Evolutionary conservation across 2,329 filamentous ascomycete species (phyloP).

Genomic region (Alternaria atra): DNA sequence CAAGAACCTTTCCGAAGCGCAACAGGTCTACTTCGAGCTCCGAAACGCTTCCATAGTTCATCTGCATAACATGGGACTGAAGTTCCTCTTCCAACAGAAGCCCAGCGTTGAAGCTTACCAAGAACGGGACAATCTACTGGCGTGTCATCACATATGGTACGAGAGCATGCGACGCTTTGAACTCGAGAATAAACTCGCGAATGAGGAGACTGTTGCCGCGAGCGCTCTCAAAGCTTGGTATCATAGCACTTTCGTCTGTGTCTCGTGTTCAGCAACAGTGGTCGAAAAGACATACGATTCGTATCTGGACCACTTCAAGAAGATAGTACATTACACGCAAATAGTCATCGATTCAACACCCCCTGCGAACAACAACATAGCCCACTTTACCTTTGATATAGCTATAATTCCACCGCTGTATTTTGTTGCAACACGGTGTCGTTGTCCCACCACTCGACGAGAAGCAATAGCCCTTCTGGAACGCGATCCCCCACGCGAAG

Average conservation of each 20-base stretch:
- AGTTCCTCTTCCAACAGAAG: not conserved
- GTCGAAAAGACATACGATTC: conserved; percentile 24
- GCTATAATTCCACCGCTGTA: conserved; percentile 25
- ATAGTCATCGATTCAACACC: conserved; percentile 28
- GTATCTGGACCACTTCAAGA: conserved; percentile 27
- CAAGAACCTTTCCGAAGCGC: conserved; percentile 24
- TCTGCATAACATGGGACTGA: conserved; percentile 13
- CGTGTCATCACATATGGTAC: conserved; percentile 30
- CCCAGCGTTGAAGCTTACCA: conserved; percentile 9
- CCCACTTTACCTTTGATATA: conserved; percentile 34
- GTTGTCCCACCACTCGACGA: conserved; percentile 33
- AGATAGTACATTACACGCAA: conserved; percentile 26
- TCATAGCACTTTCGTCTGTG: conserved; percentile 18
- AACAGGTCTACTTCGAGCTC: conserved; percentile 29
- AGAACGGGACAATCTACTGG: conserved; percentile 18
- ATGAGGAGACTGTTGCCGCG: conserved; percentile 21
- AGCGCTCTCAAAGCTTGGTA: conserved; percentile 27
- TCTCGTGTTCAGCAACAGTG: conserved; percentile 19
- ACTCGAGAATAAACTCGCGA: conserved; percentile 5
- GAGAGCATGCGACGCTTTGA: conserved; percentile 10
- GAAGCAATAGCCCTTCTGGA: conserved; percentile 28
- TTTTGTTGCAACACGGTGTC: conserved; percentile 25
- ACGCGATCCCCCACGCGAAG: conserved; percentile 31
- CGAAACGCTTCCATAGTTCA: conserved; percentile 30
- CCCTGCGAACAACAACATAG: conserved; percentile 6